Evolutionary conservation across 768 basidiomycete genomes (phyloP).

Genomic region (Boletus bicolor): DNA sequence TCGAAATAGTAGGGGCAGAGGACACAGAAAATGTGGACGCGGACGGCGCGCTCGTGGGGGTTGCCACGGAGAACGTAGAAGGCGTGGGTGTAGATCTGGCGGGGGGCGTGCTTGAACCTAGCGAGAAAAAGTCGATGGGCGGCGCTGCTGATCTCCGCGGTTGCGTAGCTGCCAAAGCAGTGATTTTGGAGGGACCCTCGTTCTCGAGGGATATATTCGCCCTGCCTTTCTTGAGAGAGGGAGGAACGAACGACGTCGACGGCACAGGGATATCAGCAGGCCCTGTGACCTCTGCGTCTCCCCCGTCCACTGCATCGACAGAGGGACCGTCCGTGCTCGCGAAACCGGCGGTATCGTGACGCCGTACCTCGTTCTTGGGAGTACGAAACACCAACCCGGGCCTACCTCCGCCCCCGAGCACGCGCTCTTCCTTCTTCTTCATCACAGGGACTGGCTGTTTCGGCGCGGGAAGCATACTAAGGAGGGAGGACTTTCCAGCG

Average conservation of each 20-base stretch:
- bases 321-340: constrained; percentile 23
- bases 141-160: constrained; percentile 29
- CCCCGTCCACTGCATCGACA: constrained; percentile 18
- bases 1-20: constrained; percentile 66
- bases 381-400: constrained; percentile 61
- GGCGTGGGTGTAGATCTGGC: constrained; percentile 4
- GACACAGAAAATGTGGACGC: constrained; percentile 61
- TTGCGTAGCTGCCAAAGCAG: constrained; percentile 8
- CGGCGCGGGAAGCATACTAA: constrained; percentile 75
- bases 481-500: constrained; percentile 59
- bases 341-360: constrained; percentile 12
- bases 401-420: constrained; percentile 62
- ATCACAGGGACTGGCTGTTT: constrained; percentile 48
- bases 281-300: neutral
- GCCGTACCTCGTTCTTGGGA: constrained; percentile 12
- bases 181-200: constrained; percentile 12
- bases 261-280: constrained; percentile 1
- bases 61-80: constrained; percentile 1
- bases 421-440: constrained; percentile 41
- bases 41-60: constrained; percentile 44
- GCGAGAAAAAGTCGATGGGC: constrained; percentile 64
- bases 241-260: constrained; percentile 54
- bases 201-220: constrained; percentile 56
- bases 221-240: constrained; percentile 56
- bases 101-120: constrained; percentile 37